Evolutionary conservation across 2,329 filamentous ascomycete genomes (phyloP).

Genomic region (Celoporthe dispersa): DNA sequence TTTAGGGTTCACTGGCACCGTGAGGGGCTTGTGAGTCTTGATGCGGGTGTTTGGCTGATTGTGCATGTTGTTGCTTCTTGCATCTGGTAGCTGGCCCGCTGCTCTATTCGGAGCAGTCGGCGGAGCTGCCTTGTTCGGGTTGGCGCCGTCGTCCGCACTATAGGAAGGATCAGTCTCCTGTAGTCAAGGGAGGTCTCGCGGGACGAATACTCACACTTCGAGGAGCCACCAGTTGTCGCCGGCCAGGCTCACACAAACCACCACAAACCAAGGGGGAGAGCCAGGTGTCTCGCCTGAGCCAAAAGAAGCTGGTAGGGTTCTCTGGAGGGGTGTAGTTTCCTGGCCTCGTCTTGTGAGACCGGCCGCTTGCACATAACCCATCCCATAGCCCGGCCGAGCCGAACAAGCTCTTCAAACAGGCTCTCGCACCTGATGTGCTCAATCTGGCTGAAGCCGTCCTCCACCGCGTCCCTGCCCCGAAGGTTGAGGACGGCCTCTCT

Average conservation of each 20-base stretch:
- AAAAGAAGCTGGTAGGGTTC: constrained; percentile 64
- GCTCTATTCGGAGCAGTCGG: constrained; percentile 9
- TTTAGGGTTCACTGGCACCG: constrained; percentile 40
- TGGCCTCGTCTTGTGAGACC: constrained; percentile 58
- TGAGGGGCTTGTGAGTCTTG: constrained; percentile 35
- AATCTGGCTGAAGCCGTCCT: constrained; percentile 61
- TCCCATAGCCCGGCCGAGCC: constrained; percentile 63
- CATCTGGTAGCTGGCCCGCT: constrained; percentile 1
- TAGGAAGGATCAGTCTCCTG: background rate
- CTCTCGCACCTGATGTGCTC: constrained; percentile 66
- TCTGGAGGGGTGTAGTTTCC: constrained; percentile 36
- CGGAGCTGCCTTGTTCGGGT: constrained; percentile 9
- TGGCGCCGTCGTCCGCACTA: background rate
- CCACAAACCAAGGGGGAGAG: constrained; percentile 71
- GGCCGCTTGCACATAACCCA: constrained; percentile 62
- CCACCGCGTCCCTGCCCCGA: constrained; percentile 56
- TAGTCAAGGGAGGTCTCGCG: background rate
- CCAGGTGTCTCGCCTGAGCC: constrained; percentile 77
- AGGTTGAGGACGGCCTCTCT: constrained; percentile 69
- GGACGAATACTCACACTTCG: constrained; percentile 57
- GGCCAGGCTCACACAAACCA: constrained; percentile 69
- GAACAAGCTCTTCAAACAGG: constrained; percentile 64
- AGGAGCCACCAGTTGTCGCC: constrained; percentile 83
- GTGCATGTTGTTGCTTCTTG: constrained; percentile 17
- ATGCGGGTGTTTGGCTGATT: constrained; percentile 38